Percentiles rank a stretch among this genome's conserved stretches.
Evolutionary conservation across 2,329 filamentous ascomycete species (phyloP).

Genomic region (Cercospora zeae-maydis): DNA sequence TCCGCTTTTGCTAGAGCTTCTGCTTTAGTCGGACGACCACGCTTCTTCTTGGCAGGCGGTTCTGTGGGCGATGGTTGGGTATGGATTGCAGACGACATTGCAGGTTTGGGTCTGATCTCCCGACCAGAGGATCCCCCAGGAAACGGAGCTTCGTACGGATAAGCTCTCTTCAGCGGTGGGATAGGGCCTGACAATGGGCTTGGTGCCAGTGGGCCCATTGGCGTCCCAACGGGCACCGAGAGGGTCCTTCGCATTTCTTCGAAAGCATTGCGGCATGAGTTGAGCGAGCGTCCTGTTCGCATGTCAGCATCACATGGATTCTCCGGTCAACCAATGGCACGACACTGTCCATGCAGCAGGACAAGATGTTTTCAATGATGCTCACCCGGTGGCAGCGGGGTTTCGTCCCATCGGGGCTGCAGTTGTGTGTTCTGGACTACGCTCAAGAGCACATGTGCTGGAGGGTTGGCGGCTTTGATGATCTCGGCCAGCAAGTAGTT

Average conservation of each 20-base stretch:
- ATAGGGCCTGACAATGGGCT: slow-evolving; percentile 29
- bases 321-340: not conserved
- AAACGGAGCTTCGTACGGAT: slow-evolving; percentile 30
- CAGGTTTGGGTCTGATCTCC: slow-evolving; percentile 46
- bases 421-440: slow-evolving; percentile 45
- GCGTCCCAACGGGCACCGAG: slow-evolving; percentile 19
- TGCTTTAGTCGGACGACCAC: slow-evolving; percentile 48
- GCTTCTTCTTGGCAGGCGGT: slow-evolving; percentile 43
- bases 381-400: slow-evolving; percentile 50
- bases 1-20: slow-evolving; percentile 45
- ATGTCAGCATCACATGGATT: slow-evolving; percentile 8
- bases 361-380: not conserved
- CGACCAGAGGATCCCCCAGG: slow-evolving; percentile 34
- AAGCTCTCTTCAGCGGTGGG: slow-evolving; percentile 30
- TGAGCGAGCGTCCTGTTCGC: slow-evolving; percentile 35
- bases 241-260: slow-evolving; percentile 30
- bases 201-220: slow-evolving; percentile 27
- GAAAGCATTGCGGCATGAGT: slow-evolving; percentile 33
- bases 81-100: slow-evolving; percentile 20
- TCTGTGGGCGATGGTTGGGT: slow-evolving; percentile 28
- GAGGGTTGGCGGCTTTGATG: slow-evolving; percentile 47
- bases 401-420: slow-evolving; percentile 49
- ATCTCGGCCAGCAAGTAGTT: slow-evolving; percentile 50
- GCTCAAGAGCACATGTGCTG: slow-evolving; percentile 43
- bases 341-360: not conserved